Conservation (phyloP, 2,329 filamentous ascomycete genomes). For the Cadophora gregata region DNA sequence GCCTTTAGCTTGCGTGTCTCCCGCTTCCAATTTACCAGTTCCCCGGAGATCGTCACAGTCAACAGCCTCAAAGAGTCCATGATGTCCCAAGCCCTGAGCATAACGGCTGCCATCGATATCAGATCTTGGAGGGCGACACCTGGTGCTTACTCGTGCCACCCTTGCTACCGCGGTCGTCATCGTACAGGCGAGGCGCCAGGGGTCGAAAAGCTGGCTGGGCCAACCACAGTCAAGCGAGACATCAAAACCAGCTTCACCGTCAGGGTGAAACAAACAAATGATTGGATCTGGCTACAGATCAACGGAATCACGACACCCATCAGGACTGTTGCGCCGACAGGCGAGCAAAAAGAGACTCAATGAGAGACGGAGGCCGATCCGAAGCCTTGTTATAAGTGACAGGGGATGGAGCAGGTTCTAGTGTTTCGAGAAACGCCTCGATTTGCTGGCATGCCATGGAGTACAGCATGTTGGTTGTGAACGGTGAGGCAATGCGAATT, state of each 20-base stretch:
- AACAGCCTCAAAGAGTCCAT: background rate
- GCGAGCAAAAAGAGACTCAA: background rate
- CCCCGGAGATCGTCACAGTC: background rate
- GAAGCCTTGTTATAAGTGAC: background rate
- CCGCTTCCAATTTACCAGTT: background rate
- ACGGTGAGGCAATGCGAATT: background rate
- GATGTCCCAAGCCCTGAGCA: background rate
- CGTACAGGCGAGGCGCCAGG: constrained; percentile 23
- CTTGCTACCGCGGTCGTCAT: constrained; percentile 21
- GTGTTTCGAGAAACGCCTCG: constrained; percentile 8
- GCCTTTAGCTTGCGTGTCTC: background rate
- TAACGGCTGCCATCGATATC: background rate
- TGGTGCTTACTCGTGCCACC: background rate
- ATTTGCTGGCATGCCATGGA: background rate
- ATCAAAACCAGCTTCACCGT: constrained; percentile 14
- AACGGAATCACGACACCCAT: constrained; percentile 5
- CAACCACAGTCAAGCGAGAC: constrained; percentile 16
- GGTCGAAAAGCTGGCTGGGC: constrained; percentile 25
- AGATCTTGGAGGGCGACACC: constrained; percentile 15
- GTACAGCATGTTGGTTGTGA: background rate
- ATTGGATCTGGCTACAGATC: constrained; percentile 17
- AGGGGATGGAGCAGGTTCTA: constrained; percentile 8
- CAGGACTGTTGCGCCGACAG: background rate
- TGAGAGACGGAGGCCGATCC: background rate
- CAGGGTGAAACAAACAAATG: constrained; percentile 6